Evolutionary conservation across 352 stramenopile species (phyloP).

Genomic region (Plasmopara viticola): DNA sequence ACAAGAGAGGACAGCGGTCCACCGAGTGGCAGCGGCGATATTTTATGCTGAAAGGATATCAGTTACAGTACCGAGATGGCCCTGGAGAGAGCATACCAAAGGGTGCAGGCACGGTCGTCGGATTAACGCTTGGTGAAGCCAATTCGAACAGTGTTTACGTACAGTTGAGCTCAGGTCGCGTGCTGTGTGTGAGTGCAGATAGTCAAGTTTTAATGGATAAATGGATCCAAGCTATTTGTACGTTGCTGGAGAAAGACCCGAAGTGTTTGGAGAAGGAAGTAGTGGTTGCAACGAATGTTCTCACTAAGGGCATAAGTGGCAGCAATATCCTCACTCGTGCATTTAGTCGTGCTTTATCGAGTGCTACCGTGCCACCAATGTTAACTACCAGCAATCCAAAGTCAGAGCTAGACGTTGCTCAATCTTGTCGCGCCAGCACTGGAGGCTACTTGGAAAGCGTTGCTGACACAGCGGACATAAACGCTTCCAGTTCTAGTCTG

Average conservation of each 20-base stretch:
- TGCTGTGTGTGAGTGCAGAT: slow-evolving; percentile 60
- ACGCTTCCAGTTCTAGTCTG: slow-evolving; percentile 9
- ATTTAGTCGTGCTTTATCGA: slow-evolving; percentile 29
- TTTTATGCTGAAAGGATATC: slow-evolving; percentile 59
- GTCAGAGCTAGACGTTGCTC: slow-evolving; percentile 8
- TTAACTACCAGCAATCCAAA: slow-evolving; percentile 6
- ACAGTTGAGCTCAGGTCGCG: slow-evolving; percentile 53
- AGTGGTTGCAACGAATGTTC: neutral
- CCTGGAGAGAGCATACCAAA: slow-evolving; percentile 52
- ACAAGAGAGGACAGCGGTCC: slow-evolving; percentile 54
- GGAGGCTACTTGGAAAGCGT: slow-evolving; percentile 23
- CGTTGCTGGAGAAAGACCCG: slow-evolving; percentile 41
- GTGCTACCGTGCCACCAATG: slow-evolving; percentile 11
- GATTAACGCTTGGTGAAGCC: slow-evolving; percentile 46
- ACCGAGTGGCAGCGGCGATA: slow-evolving; percentile 65
- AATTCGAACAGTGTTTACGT: slow-evolving; percentile 51
- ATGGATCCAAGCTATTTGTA: slow-evolving; percentile 57
- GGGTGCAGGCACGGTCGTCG: slow-evolving; percentile 51
- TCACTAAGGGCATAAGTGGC: slow-evolving; percentile 12
- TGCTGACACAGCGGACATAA: slow-evolving; percentile 12
- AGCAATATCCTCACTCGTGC: slow-evolving; percentile 24
- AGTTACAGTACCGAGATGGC: slow-evolving; percentile 58
- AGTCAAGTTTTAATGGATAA: slow-evolving; percentile 45
- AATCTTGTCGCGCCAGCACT: slow-evolving; percentile 17
- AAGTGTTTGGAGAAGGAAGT: slow-evolving; percentile 21